Base-by-base conservation (phyloP, 2,329 filamentous ascomycete species). In the Penicillium sp. region DNA sequence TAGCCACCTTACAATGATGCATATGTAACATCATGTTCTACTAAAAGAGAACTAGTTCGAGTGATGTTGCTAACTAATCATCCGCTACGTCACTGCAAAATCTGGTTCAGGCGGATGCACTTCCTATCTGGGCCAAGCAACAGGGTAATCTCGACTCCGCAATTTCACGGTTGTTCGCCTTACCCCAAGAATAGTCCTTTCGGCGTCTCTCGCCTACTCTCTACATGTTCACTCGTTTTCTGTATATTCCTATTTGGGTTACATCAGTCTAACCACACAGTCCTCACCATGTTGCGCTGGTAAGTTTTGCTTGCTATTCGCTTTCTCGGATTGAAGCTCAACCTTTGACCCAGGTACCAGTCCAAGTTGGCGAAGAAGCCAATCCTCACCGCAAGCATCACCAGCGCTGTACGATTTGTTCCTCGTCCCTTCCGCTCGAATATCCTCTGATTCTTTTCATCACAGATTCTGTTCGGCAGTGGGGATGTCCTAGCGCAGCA, bases 401-500 rank as follows among this genome's bases (percentile, higher is more conserved):
- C 90, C 49, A 96, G 92, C 33, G 87, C 89, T 41, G 80, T 83
- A 70, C 41, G 71, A 60, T 12, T 11, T 7, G 14, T 14, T 5
- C 14, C 13, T 19, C 6, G 28, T 22, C 8, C 10, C n/a, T 22
- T 45, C 9, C 31, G n/a, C 11, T 9, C 11, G 8, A 33, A 18
- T 11, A 43, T 1, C 11, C 18, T 12, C 46, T 49, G 9, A 49
- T 33, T 12, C 11, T 30, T 14, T 6, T 28, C 22, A 35, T 31
- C 29, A 16, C 56, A 84, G 81, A 70, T 97, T 52, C 84, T 99
- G 56, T 99, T 97, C 69, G 91, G 87, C 50, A 88, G 90, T 12
- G 93, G 93, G 63, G 93, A 99, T 74, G 78, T 87, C 53, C 84
- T 95, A 59, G 89, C 93, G 31, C 93, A 99, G 73, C 92, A 97